These are phyloP conservation scores for Puccinia coronata DNA, from an alignment of 1,284 basidiomycete genomes.

Conservation along the genomic window DNA sequence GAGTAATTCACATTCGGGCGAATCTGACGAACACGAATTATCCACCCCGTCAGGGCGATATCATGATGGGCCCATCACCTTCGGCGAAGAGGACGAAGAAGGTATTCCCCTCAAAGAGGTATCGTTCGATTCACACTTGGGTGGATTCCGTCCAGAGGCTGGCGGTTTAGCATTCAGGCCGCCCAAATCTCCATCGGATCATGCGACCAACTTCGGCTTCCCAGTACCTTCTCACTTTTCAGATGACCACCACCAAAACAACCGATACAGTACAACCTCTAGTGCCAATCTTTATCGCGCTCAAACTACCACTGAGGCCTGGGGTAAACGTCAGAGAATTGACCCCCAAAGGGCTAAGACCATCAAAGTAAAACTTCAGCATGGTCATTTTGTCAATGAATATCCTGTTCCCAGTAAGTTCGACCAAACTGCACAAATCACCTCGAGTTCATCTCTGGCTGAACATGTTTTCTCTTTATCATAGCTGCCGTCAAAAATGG, in stretches of 20 bases:
- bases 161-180: not conserved
- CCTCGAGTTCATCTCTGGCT: not conserved
- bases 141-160: conserved; percentile 39
- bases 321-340: conserved; percentile 46
- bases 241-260: conserved; percentile 1
- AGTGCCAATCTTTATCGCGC: conserved; percentile 37
- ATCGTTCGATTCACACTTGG: conserved; percentile 17
- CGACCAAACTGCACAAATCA: not conserved
- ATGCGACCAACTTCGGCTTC: conserved; percentile 26
- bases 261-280: conserved; percentile 14
- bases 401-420: conserved; percentile 48
- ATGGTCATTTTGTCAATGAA: conserved; percentile 49
- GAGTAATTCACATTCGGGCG: conserved; percentile 17
- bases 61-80: not conserved
- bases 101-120: conserved; percentile 26
- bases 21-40: conserved; percentile 32
- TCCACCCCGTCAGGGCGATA: conserved; percentile 22
- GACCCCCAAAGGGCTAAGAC: conserved; percentile 49
- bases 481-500: conserved; percentile 49
- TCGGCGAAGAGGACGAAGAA: not conserved
- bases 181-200: conserved; percentile 18
- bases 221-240: conserved; percentile 33
- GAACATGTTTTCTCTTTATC: too few relatives aligned
- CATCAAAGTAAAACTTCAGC: conserved; percentile 49
- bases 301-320: conserved; percentile 49